Conservation (phyloP, 2,329 filamentous ascomycete genomes). For the Claviceps fusiformis region DNA sequence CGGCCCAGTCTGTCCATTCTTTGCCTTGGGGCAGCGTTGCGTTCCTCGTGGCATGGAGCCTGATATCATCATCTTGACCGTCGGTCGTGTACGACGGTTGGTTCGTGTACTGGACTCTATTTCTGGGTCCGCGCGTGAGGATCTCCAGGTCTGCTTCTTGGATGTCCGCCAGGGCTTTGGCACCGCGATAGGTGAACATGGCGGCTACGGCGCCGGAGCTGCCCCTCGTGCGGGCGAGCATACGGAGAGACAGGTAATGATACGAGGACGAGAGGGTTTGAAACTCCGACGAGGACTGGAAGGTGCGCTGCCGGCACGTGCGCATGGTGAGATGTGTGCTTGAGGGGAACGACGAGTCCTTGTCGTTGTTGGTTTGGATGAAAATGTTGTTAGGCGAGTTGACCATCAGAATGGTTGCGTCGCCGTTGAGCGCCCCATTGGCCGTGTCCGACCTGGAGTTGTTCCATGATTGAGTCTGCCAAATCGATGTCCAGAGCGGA, state of each 20-base stretch:
- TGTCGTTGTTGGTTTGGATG: slow-evolving; percentile 22
- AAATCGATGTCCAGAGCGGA: slow-evolving; percentile 22
- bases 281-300: slow-evolving; percentile 36
- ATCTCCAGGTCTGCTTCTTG: slow-evolving; percentile 32
- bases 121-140: slow-evolving; percentile 30
- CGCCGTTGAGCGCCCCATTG: slow-evolving; percentile 1
- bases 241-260: slow-evolving; percentile 26
- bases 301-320: slow-evolving; percentile 27
- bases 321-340: slow-evolving; percentile 34
- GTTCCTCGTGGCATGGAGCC: slow-evolving; percentile 33
- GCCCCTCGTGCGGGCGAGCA: slow-evolving; percentile 37
- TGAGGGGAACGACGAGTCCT: not conserved
- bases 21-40: slow-evolving; percentile 28
- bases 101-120: slow-evolving; percentile 43
- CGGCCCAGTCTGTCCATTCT: slow-evolving; percentile 41
- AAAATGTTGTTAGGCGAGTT: slow-evolving; percentile 32
- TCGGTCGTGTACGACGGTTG: slow-evolving; percentile 34
- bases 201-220: slow-evolving; percentile 35
- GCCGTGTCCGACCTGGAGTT: slow-evolving; percentile 13
- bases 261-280: slow-evolving; percentile 20
- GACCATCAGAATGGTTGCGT: slow-evolving; percentile 21
- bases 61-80: slow-evolving; percentile 20
- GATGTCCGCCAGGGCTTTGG: slow-evolving; percentile 22
- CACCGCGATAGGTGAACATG: slow-evolving; percentile 37
- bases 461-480: slow-evolving; percentile 27